Evolutionary conservation across 768 basidiomycete genomes (phyloP).

Genomic region (Suillus ampliporus): DNA sequence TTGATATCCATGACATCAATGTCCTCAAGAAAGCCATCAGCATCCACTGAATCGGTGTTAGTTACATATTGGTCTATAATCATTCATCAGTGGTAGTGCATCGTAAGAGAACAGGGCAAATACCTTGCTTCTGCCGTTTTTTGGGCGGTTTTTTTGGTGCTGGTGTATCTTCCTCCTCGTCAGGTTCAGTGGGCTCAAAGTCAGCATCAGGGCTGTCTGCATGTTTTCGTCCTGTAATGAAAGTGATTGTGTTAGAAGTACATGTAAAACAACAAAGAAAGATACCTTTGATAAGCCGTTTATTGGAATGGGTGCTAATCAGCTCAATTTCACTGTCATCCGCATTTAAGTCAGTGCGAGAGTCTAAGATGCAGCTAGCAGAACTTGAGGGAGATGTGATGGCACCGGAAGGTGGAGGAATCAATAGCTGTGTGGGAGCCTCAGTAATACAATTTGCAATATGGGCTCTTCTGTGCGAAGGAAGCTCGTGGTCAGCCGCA

Average conservation of each 20-base stretch:
- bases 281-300: neutral
- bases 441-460: too few relatives aligned
- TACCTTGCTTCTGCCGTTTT: neutral
- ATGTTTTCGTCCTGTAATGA: neutral
- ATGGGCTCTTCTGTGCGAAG: too few relatives aligned
- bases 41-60: neutral
- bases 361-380: too few relatives aligned
- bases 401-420: too few relatives aligned
- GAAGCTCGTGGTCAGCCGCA: too few relatives aligned
- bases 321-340: too few relatives aligned
- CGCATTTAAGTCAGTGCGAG: too few relatives aligned
- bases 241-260: neutral
- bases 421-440: too few relatives aligned
- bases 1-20: neutral
- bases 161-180: neutral
- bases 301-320: too few relatives aligned
- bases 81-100: neutral
- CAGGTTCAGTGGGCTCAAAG: neutral
- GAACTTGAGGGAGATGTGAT: too few relatives aligned
- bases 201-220: neutral
- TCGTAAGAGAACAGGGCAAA: neutral
- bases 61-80: neutral
- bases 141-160: neutral
- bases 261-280: neutral
- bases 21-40: neutral